Conservation (phyloP, 345 rosid genomes). For the Bruguiera gymnorhiza region DNA sequence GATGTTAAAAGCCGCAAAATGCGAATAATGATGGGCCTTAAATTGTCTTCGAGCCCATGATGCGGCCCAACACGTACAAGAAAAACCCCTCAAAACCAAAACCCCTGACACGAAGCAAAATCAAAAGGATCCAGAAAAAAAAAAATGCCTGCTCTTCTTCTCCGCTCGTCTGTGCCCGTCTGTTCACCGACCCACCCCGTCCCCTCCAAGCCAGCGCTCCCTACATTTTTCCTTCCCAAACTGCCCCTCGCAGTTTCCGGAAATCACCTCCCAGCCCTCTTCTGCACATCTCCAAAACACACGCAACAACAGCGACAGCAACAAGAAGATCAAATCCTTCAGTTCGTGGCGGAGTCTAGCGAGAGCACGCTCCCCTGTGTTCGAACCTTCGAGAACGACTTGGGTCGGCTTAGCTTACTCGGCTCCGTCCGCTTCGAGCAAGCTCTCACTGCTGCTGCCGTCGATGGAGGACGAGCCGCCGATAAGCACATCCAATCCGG, state of each 20-base stretch:
- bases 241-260: conserved; percentile 10
- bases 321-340: conserved; percentile 56
- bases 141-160: neutral
- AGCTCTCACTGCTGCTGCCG: conserved; percentile 85
- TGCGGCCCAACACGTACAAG: no score
- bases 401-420: conserved; percentile 66
- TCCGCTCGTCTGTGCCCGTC: neutral
- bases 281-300: conserved; percentile 28
- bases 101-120: no score
- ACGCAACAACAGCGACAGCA: conserved; percentile 22
- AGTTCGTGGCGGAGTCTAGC: conserved; percentile 56
- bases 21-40: no score
- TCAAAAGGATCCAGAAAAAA: no score
- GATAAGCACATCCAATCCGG: conserved; percentile 59
- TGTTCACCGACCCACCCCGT: neutral
- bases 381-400: conserved; percentile 72
- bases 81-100: no score
- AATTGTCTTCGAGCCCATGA: no score
- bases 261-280: conserved; percentile 21
- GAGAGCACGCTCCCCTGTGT: conserved; percentile 65
- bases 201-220: neutral
- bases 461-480: conserved; percentile 92
- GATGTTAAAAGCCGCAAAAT: no score
- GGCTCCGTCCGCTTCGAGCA: conserved; percentile 72
- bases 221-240: conserved; percentile 7